Conservation (phyloP, 2,329 filamentous ascomycete genomes). For the Myriosclerotinia duriaeana region DNA sequence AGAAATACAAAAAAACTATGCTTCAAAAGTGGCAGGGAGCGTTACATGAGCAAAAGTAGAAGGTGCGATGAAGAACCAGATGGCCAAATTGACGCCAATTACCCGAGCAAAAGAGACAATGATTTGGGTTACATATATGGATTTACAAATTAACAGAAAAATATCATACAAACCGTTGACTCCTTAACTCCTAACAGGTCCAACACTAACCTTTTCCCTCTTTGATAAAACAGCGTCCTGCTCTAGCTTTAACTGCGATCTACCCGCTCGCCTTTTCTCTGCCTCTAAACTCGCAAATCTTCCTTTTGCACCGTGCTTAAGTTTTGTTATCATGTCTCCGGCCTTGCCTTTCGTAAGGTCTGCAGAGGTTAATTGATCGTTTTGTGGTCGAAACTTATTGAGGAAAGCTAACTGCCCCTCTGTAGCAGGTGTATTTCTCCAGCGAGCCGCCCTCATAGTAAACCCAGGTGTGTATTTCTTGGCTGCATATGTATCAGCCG, state of each 20-base stretch:
- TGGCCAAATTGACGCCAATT: neutral
- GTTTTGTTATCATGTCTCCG: constrained; percentile 86
- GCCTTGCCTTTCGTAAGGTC: constrained; percentile 78
- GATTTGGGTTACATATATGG: neutral
- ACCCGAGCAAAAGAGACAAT: neutral
- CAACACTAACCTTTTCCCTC: constrained; percentile 56
- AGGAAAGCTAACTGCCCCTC: constrained; percentile 66
- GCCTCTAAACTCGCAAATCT: constrained; percentile 56
- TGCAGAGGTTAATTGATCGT: constrained; percentile 53
- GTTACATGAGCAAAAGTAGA: neutral
- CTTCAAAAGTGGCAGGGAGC: neutral
- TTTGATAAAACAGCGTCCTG: constrained; percentile 44
- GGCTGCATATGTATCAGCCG: constrained; percentile 76
- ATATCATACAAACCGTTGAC: constrained; percentile 21
- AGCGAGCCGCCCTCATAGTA: constrained; percentile 64
- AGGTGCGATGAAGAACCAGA: neutral
- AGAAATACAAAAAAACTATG: neutral
- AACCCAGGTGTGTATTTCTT: constrained; percentile 65
- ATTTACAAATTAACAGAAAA: neutral
- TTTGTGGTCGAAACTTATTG: constrained; percentile 60
- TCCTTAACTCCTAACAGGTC: constrained; percentile 46
- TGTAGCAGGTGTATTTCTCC: constrained; percentile 68
- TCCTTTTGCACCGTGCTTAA: constrained; percentile 76
- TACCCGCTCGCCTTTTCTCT: constrained; percentile 52
- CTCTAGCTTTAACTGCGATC: constrained; percentile 43